A percentile compares a stretch with the other conserved stretches of the same genome.
Conservation (phyloP, 257 asterid species). For the Phtheirospermum japonicum region DNA sequence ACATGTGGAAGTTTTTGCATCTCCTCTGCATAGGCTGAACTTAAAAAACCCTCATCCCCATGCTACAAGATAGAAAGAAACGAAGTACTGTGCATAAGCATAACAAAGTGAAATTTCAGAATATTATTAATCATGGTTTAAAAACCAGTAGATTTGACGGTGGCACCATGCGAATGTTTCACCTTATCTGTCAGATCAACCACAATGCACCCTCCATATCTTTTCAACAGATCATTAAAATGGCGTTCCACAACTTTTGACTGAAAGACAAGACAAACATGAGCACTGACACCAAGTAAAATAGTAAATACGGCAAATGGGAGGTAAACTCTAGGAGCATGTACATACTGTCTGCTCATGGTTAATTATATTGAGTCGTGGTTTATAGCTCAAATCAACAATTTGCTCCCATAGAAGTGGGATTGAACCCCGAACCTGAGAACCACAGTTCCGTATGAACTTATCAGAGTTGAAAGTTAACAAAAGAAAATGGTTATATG, state of each 20-base stretch:
- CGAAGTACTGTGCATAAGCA: conserved; percentile 14
- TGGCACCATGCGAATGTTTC: conserved; percentile 5
- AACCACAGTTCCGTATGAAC: conserved; percentile 29
- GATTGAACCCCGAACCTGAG: conserved; percentile 93
- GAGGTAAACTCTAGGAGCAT: conserved; percentile 25
- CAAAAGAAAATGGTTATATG: not conserved
- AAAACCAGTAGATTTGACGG: conserved; percentile 13
- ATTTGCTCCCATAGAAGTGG: conserved; percentile 99
- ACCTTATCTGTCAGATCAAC: conserved; percentile 94
- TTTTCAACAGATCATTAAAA: conserved; percentile 81
- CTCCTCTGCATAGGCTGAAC: conserved; percentile 68
- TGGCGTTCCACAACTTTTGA: conserved; percentile 83
- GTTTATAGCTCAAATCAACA: conserved; percentile 98
- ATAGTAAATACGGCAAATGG: conserved; percentile 14
- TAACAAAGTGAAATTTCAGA: conserved; percentile 2
- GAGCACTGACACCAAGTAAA: conserved; percentile 20
- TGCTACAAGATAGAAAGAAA: conserved; percentile 54
- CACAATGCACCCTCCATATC: conserved; percentile 82
- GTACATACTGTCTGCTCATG: conserved; percentile 80
- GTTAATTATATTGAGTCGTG: conserved; percentile 64
- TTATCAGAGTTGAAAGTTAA: conserved; percentile 4
- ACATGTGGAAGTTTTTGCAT: conserved; percentile 68
- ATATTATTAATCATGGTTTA: conserved; percentile 21
- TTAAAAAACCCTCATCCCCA: conserved; percentile 85
- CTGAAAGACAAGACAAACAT: conserved; percentile 41